Conservation (phyloP, 495 filamentous ascomycete genomes). For the Aspergillus mulundensis region DNA sequence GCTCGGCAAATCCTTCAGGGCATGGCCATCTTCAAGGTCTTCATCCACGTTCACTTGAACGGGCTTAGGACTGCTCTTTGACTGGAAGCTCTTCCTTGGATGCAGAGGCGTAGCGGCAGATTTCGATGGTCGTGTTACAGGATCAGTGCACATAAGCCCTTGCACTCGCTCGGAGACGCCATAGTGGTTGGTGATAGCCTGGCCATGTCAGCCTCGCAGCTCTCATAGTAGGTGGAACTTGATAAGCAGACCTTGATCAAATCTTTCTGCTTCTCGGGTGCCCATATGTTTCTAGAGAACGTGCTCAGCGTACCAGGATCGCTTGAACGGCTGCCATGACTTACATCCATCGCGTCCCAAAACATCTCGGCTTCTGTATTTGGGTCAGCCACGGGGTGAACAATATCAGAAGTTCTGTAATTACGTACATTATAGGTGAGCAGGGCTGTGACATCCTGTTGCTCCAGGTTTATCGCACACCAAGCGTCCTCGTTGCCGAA, state of each 20-base stretch:
- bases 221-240: neutral
- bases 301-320: neutral
- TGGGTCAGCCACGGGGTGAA: too few species aligned
- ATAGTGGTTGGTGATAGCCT: slow-evolving; percentile 50
- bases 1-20: slow-evolving; percentile 23
- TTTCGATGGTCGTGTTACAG: slow-evolving; percentile 28
- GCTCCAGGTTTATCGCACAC: slow-evolving; percentile 56
- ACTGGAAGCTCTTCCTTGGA: slow-evolving; percentile 14
- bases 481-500: slow-evolving; percentile 62
- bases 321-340: slow-evolving; percentile 11
- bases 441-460: slow-evolving; percentile 39
- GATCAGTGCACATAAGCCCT: slow-evolving; percentile 60
- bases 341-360: slow-evolving; percentile 67
- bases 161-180: slow-evolving; percentile 64
- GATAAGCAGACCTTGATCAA: slow-evolving; percentile 32
- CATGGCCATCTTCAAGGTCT: slow-evolving; percentile 35
- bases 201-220: neutral
- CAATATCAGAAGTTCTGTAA: too few species aligned
- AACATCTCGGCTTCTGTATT: slow-evolving; percentile 34
- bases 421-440: slow-evolving; percentile 32
- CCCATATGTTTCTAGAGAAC: slow-evolving; percentile 62
- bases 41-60: slow-evolving; percentile 15
- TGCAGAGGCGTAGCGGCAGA: slow-evolving; percentile 7
- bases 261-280: slow-evolving; percentile 56
- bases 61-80: slow-evolving; percentile 7